A percentile compares a stretch with the other conserved stretches of the same genome.
Evolutionary conservation across 2,329 filamentous ascomycete species (phyloP).

Genomic region (Fusarium verticillioides): DNA sequence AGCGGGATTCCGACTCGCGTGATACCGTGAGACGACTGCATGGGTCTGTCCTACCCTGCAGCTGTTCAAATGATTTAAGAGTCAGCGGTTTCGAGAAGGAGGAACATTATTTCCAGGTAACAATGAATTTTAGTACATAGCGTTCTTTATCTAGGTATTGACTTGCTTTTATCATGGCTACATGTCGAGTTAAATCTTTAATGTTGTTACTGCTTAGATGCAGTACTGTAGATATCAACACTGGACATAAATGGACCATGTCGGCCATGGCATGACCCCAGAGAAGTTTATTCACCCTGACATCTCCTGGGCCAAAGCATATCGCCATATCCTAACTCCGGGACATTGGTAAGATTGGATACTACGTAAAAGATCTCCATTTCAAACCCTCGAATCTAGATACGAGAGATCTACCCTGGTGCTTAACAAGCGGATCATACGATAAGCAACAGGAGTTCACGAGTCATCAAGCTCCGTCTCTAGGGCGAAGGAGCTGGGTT

Average conservation of each 20-base stretch:
- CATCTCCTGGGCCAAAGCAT: background rate
- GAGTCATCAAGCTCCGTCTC: constrained; percentile 11
- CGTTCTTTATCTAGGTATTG: accelerated
- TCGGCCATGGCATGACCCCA: background rate
- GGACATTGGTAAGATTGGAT: background rate
- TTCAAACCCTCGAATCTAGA: constrained; percentile 10
- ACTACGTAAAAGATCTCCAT: background rate
- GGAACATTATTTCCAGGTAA: background rate
- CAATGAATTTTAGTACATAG: too few relatives aligned
- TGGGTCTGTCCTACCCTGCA: background rate
- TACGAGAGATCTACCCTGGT: constrained; percentile 23
- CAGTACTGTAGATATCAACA: accelerated
- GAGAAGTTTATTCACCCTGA: background rate
- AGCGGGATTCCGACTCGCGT: background rate
- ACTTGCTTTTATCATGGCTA: accelerated
- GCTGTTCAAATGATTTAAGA: background rate
- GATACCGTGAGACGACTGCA: background rate
- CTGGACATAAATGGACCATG: background rate
- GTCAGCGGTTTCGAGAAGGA: background rate
- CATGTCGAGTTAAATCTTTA: accelerated
- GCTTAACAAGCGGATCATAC: constrained; percentile 23
- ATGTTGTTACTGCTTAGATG: accelerated
- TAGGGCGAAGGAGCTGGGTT: background rate
- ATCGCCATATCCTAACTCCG: constrained; percentile 7
- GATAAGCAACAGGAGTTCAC: constrained; percentile 12